Percentiles rank a stretch among this genome's conserved stretches.
These are phyloP conservation scores for Thymus quinquecostatus DNA, from an alignment of 257 asterid genomes.

Conservation along the genomic window DNA sequence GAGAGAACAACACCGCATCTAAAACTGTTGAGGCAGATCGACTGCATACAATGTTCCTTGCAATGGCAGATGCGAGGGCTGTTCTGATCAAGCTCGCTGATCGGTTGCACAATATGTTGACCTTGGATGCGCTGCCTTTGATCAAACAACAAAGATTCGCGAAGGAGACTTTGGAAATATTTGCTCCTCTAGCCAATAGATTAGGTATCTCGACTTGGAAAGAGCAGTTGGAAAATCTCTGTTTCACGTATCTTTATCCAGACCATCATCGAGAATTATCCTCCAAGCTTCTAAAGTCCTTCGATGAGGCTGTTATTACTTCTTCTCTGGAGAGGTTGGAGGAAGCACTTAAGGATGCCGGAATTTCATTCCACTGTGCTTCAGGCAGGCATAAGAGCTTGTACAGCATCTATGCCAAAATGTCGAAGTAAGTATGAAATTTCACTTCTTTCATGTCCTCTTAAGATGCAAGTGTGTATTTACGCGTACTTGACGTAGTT, in stretches of 20 bases:
- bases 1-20: slow-evolving; percentile 88
- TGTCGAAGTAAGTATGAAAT: slow-evolving; percentile 66
- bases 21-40: slow-evolving; percentile 94
- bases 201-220: slow-evolving; percentile 94
- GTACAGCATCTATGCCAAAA: slow-evolving; percentile 86
- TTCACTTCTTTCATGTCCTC: background rate
- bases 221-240: slow-evolving; percentile 86
- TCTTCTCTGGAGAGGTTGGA: slow-evolving; percentile 76
- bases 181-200: slow-evolving; percentile 91
- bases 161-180: slow-evolving; percentile 93
- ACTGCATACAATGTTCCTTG: slow-evolving; percentile 95
- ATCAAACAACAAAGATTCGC: slow-evolving; percentile 90
- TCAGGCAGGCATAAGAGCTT: slow-evolving; percentile 93
- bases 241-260: slow-evolving; percentile 79
- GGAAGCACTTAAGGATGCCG: slow-evolving; percentile 59
- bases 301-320: slow-evolving; percentile 68
- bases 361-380: slow-evolving; percentile 57
- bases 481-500: background rate
- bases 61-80: slow-evolving; percentile 97
- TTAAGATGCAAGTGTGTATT: background rate
- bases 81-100: slow-evolving; percentile 95
- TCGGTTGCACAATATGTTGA: slow-evolving; percentile 95
- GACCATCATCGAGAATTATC: slow-evolving; percentile 72
- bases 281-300: slow-evolving; percentile 61
- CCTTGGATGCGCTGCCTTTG: slow-evolving; percentile 77